Conservation (phyloP, 2,329 filamentous ascomycete species). For the Curvularia spicifera region DNA sequence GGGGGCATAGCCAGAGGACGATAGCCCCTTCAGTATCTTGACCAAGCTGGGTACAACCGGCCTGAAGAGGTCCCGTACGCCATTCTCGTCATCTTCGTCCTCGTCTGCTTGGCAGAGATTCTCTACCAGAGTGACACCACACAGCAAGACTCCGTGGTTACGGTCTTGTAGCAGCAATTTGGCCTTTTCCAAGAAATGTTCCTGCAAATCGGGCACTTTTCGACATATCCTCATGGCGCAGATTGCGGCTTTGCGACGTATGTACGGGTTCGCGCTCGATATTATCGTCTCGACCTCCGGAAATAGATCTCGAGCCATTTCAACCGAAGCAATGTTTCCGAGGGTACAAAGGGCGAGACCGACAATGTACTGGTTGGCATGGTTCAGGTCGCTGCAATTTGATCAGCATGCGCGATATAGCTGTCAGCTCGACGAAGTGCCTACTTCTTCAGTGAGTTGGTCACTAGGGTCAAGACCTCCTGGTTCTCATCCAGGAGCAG, state of each 20-base stretch:
- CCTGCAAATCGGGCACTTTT: conserved; percentile 95
- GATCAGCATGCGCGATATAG: conserved; percentile 21
- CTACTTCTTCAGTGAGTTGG: conserved; percentile 97
- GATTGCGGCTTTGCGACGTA: conserved; percentile 94
- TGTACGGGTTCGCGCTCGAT: conserved; percentile 96
- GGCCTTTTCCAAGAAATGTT: conserved; percentile 96
- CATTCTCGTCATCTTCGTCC: conserved; percentile 86
- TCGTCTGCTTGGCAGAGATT: conserved; percentile 96
- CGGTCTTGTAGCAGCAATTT: conserved; percentile 86
- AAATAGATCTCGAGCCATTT: conserved; percentile 98
- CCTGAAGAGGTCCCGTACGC: conserved; percentile 88
- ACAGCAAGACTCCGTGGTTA: conserved; percentile 94
- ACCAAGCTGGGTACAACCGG: conserved; percentile 84
- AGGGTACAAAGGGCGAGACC: conserved; percentile 94
- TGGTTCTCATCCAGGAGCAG: conserved; percentile 96
- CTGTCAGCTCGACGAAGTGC: conserved; percentile 24
- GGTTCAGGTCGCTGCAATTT: conserved; percentile 80
- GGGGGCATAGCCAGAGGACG: conserved; percentile 93
- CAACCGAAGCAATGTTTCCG: conserved; percentile 95
- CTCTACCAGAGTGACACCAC: conserved; percentile 86
- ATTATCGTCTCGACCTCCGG: conserved; percentile 92
- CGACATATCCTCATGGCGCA: conserved; percentile 99
- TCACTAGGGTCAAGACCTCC: conserved; percentile 94
- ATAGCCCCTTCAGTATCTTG: conserved; percentile 87
- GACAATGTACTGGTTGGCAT: conserved; percentile 98